Conservation (phyloP, 2,329 filamentous ascomycete species). For the Phoma sp. region DNA sequence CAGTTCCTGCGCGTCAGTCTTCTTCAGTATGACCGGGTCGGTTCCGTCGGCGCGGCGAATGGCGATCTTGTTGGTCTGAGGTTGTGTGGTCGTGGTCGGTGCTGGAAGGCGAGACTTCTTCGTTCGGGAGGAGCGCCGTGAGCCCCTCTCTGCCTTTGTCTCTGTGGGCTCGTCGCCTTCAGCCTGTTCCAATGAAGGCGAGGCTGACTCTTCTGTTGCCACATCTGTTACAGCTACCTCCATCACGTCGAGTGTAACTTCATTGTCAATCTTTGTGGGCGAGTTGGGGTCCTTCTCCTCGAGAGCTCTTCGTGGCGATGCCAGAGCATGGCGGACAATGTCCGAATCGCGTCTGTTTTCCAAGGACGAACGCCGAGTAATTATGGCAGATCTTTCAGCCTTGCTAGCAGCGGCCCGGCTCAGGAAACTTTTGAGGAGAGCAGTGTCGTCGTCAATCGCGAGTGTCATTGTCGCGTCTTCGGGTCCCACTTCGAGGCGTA, state of each 20-base stretch:
- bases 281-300: constrained; percentile 57
- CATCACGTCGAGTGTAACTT: constrained; percentile 39
- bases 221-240: constrained; percentile 35
- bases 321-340: constrained; percentile 53
- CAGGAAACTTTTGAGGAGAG: constrained; percentile 57
- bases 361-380: constrained; percentile 50
- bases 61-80: constrained; percentile 49
- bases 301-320: constrained; percentile 53
- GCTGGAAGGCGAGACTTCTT: constrained; percentile 46
- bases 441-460: constrained; percentile 55
- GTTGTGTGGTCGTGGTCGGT: constrained; percentile 25
- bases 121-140: constrained; percentile 43
- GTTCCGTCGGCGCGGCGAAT: constrained; percentile 51
- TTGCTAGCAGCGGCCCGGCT: constrained; percentile 57
- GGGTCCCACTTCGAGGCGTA: constrained; percentile 23
- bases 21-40: constrained; percentile 54
- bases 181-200: constrained; percentile 21
- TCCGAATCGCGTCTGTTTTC: constrained; percentile 56
- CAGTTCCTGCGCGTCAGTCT: constrained; percentile 57
- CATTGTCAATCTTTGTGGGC: constrained; percentile 47
- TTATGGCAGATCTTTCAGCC: constrained; percentile 43
- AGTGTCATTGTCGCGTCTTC: constrained; percentile 42
- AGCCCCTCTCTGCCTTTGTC: constrained; percentile 23
- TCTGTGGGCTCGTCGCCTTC: constrained; percentile 23
- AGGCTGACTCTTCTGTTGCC: constrained; percentile 22